A percentile compares a stretch with the other conserved stretches of the same genome.
Evolutionary conservation across 2,329 filamentous ascomycete species (phyloP).

Genomic region (Scedosporium dehoogii): DNA sequence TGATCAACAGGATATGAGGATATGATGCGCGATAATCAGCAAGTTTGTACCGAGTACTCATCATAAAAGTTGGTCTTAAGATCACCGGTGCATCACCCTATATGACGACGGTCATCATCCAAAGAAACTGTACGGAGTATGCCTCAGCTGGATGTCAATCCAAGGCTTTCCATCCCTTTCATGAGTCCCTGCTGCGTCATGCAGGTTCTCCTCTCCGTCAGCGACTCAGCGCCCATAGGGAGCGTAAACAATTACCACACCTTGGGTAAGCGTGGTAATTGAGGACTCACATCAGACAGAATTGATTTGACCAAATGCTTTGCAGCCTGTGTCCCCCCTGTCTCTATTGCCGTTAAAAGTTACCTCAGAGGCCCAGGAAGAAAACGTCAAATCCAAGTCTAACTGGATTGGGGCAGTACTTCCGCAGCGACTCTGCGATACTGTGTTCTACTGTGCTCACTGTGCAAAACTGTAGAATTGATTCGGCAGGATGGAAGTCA

Average conservation of each 20-base stretch:
- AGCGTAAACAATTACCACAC: background rate
- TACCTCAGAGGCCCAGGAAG: background rate
- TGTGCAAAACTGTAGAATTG: background rate
- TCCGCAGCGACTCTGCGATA: background rate
- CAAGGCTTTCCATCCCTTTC: background rate
- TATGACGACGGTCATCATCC: background rate
- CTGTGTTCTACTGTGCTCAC: background rate
- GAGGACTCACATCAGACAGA: background rate
- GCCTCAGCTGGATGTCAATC: background rate
- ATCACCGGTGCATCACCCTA: constrained; percentile 1
- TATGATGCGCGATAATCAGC: background rate
- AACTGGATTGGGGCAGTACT: background rate
- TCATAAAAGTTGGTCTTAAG: background rate
- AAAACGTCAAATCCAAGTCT: background rate
- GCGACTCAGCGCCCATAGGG: background rate
- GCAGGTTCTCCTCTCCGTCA: background rate
- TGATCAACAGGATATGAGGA: background rate
- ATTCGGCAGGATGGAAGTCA: background rate
- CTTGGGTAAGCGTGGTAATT: background rate
- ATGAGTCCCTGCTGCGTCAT: background rate
- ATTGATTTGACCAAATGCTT: background rate
- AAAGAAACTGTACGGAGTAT: background rate
- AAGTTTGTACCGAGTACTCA: background rate
- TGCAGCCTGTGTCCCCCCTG: background rate
- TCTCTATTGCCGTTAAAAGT: background rate